Conservation (phyloP, 805 yeast species). For the Blastobotrys chiropterorum region DNA sequence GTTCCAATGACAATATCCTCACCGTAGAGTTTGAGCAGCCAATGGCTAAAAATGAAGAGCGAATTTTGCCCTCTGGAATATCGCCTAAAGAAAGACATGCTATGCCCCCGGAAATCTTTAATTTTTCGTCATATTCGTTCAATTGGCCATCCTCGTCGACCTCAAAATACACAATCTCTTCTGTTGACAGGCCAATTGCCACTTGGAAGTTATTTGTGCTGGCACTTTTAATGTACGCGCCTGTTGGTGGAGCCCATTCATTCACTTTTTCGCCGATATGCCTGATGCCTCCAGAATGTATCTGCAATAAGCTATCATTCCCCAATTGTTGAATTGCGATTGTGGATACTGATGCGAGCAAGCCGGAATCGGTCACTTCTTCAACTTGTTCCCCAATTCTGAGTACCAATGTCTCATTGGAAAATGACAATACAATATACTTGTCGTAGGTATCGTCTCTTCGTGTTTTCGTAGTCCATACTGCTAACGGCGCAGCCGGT, state of each 20-base stretch:
- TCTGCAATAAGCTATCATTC: slow-evolving; percentile 54
- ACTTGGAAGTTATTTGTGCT: slow-evolving; percentile 63
- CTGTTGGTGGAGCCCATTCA: slow-evolving; percentile 83
- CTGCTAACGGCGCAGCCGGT: slow-evolving; percentile 55
- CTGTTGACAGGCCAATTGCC: slow-evolving; percentile 61
- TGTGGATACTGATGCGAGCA: slow-evolving; percentile 53
- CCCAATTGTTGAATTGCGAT: slow-evolving; percentile 68
- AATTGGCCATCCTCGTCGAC: slow-evolving; percentile 58
- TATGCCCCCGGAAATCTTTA: slow-evolving; percentile 50
- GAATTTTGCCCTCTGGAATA: slow-evolving; percentile 39
- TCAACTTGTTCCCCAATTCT: slow-evolving; percentile 76
- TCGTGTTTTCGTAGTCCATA: slow-evolving; percentile 54
- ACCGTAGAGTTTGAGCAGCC: slow-evolving; percentile 69
- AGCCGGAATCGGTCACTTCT: slow-evolving; percentile 61
- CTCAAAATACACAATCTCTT: slow-evolving; percentile 79
- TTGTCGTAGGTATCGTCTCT: slow-evolving; percentile 45
- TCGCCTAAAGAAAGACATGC: slow-evolving; percentile 43
- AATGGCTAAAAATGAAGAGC: slow-evolving; percentile 57
- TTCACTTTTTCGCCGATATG: slow-evolving; percentile 40
- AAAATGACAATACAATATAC: slow-evolving; percentile 58
- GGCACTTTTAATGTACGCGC: slow-evolving; percentile 55
- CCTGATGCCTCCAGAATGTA: slow-evolving; percentile 63
- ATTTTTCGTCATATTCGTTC: slow-evolving; percentile 60
- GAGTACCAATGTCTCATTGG: slow-evolving; percentile 64
- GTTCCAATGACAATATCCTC: slow-evolving; percentile 57